Percentiles rank a stretch among this genome's conserved stretches.
These are phyloP conservation scores for Leptomonas pyrrhocoris DNA, from an alignment of 208 protist genomes.

Conservation along the genomic window DNA sequence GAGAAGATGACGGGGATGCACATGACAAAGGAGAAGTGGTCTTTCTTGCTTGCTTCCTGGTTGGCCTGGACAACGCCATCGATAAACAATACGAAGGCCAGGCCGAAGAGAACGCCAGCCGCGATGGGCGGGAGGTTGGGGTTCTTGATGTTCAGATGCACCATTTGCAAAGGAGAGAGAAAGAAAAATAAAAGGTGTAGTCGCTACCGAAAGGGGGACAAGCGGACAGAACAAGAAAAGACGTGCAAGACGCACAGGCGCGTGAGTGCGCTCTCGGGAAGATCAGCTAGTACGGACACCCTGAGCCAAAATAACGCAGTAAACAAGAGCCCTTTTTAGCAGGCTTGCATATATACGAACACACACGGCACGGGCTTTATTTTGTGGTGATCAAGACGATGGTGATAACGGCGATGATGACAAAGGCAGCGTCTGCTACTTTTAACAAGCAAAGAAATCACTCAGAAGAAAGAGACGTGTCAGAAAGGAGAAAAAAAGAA, in stretches of 20 bases:
- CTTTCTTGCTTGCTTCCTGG: constrained; percentile 31
- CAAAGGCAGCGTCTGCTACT: background rate
- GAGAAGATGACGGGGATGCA: constrained; percentile 75
- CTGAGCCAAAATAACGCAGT: no score
- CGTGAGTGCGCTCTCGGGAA: no score
- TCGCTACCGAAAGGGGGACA: no score
- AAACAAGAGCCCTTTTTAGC: no score
- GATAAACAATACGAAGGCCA: constrained; percentile 58
- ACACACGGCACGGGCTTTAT: background rate
- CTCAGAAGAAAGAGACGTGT: background rate
- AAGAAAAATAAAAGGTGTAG: no score
- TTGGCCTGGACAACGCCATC: constrained; percentile 61
- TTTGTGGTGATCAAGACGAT: background rate
- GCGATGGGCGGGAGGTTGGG: constrained; percentile 36
- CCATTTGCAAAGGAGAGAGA: background rate
- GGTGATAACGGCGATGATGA: background rate
- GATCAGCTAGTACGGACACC: no score
- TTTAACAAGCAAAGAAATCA: background rate
- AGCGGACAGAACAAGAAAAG: no score
- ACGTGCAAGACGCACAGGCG: no score
- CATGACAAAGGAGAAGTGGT: constrained; percentile 62
- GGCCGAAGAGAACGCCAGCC: constrained; percentile 61
- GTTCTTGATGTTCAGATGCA: constrained; percentile 4
- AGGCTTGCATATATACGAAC: no score
- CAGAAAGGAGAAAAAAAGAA: constrained; percentile 3